Evolutionary conservation across 1,139 yeast genomes (phyloP).

Genomic region (Geotrichum restrictum): DNA sequence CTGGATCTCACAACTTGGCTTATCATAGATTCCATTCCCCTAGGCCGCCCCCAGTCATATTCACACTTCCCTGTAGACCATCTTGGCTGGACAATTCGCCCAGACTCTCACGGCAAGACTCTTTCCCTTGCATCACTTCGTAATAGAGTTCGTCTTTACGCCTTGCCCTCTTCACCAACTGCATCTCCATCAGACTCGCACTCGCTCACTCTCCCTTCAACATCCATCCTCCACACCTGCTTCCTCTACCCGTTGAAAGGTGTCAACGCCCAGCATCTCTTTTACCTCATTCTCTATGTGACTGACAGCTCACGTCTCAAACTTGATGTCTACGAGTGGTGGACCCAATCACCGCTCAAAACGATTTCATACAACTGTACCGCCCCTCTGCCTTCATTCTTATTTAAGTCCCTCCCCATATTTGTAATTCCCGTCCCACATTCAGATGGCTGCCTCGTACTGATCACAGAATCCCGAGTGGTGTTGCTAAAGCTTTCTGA

Average conservation of each 20-base stretch:
- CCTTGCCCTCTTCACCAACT: too few relatives aligned
- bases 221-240: slow-evolving; percentile 8
- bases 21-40: background rate
- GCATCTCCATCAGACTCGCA: slow-evolving; percentile 1
- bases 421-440: slow-evolving; percentile 5
- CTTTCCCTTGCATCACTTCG: slow-evolving; percentile 10
- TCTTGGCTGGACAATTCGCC: slow-evolving; percentile 6
- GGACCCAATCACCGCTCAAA: slow-evolving; percentile 7
- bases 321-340: slow-evolving; percentile 7
- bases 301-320: slow-evolving; percentile 5
- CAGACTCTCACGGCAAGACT: slow-evolving; percentile 9
- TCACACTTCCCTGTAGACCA: slow-evolving; percentile 1
- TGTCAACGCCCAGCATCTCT: slow-evolving; percentile 7
- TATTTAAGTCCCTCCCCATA: slow-evolving; percentile 4
- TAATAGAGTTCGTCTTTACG: slow-evolving; percentile 5
- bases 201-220: background rate
- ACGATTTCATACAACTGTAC: slow-evolving; percentile 1
- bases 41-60: background rate
- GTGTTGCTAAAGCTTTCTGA: slow-evolving; percentile 6
- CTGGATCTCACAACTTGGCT: background rate
- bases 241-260: slow-evolving; percentile 15
- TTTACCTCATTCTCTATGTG: slow-evolving; percentile 2
- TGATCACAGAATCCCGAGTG: slow-evolving; percentile 3
- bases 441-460: slow-evolving; percentile 8
- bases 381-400: background rate